A percentile compares a stretch with the other conserved stretches of the same genome.
Evolutionary conservation across 345 rosid species (phyloP).

Genomic region (Psidium friedrichsthalianum): DNA sequence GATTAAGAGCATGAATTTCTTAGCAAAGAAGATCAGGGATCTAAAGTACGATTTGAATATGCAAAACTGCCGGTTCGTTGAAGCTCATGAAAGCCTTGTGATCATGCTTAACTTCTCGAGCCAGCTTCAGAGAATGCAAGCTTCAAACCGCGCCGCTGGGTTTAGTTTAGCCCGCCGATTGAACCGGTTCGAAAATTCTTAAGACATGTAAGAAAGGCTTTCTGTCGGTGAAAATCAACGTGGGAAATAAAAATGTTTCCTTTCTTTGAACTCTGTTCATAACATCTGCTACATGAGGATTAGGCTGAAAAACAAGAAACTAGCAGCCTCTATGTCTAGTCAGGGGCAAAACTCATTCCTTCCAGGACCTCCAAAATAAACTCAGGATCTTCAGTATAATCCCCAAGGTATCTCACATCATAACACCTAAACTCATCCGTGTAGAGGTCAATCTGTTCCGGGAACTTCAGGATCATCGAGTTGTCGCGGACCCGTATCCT

Average conservation of each 20-base stretch:
- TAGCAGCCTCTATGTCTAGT: background rate
- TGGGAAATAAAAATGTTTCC: background rate
- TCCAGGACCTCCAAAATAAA: conserved; percentile 51
- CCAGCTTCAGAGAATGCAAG: background rate
- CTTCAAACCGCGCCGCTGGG: background rate
- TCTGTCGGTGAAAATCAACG: background rate
- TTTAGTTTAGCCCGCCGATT: background rate
- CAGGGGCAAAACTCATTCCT: conserved; percentile 28
- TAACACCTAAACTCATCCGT: conserved; percentile 39
- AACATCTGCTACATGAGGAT: background rate
- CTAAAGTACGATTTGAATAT: background rate
- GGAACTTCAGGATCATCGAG: conserved; percentile 22
- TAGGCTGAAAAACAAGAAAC: background rate
- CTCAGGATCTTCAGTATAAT: conserved; percentile 43
- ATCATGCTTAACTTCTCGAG: background rate
- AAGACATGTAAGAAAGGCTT: background rate
- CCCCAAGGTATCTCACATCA: conserved; percentile 9
- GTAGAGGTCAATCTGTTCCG: conserved; percentile 22
- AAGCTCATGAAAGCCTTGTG: background rate
- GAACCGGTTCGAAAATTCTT: background rate
- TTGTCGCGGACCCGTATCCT: conserved; percentile 36
- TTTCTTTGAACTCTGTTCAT: background rate
- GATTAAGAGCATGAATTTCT: background rate
- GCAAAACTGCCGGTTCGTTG: background rate
- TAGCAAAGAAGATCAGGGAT: background rate